Base-by-base conservation (phyloP, 106 monocot species). In the Triglochin maritima region DNA sequence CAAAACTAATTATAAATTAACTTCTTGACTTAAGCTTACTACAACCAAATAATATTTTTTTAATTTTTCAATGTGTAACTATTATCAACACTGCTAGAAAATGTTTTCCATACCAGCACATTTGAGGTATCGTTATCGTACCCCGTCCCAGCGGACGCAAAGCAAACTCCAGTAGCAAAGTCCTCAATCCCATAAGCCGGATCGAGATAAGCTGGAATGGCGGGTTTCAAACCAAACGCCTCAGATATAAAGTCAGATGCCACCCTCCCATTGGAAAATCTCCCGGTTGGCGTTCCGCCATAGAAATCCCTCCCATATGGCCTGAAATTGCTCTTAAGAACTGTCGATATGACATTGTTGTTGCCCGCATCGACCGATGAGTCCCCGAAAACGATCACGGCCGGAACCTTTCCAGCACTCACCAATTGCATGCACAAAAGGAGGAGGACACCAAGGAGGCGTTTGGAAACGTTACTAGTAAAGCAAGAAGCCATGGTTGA, bases 261-360 rank as follows among this genome's bases (percentile, higher is more conserved):
- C 3, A 76, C 43, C 14, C 69, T 43, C 9, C 76, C 76, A 47
- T 76, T 76, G 63, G 69, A 69, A 45, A 76, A 76, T 62, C 76
- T 69, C 60, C 76, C 76, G 11, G 76, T 76, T 51, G 76, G 69
- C 62, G 62, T 10, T 4, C 76, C 76, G 9, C 63, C 69, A 13
- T 46, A 65, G 69, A 76, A 76, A n/a, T 76, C 76, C 46, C 76
- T 10, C 45, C 76, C 76, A 17, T 76, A 76, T 1, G 76, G 76
- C 8, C 17, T 47, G 76, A 76, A 76, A 63, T 76, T 69, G 55
- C 76, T 76, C 76, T 63, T 76, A 9, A 76, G 69, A 2, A 76
- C 15, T 0, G 76, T 76, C 17, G 59, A 14, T 8, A 76, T 69
- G 46, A 10, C 62, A 14, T 76, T 69, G 69, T 76, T 76, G 63